Evolutionary conservation across 371 early-diverging fungal genomes (phyloP).

Genomic region (Circinella minor): DNA sequence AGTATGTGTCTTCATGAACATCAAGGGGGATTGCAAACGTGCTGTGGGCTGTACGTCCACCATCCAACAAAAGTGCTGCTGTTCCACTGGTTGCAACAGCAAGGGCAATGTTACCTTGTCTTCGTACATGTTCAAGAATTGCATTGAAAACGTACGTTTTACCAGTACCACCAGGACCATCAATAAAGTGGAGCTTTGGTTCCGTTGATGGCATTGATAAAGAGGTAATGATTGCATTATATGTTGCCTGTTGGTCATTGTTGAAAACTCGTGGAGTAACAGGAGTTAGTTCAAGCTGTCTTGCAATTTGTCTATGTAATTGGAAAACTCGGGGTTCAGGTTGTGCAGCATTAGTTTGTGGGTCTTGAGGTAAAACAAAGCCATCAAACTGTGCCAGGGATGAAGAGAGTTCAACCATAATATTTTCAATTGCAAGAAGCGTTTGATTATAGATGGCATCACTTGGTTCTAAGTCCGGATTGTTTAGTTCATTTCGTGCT

Average conservation of each 20-base stretch:
- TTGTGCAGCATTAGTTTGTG: neutral
- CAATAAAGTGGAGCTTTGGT: constrained; percentile 7
- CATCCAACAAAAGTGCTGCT: neutral
- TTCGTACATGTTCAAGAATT: neutral
- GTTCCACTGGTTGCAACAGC: constrained; percentile 1
- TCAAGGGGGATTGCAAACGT: neutral
- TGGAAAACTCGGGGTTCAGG: neutral
- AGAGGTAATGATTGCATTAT: neutral
- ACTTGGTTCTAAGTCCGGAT: neutral
- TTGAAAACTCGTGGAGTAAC: neutral
- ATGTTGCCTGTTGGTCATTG: neutral
- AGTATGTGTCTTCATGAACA: neutral
- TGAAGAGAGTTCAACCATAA: neutral
- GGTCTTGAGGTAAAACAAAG: neutral
- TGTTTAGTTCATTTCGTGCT: neutral
- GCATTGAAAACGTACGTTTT: constrained; percentile 9
- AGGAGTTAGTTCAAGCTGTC: neutral
- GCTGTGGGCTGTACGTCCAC: neutral
- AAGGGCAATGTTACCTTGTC: constrained; percentile 2
- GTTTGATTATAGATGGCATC: neutral
- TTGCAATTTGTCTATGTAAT: neutral
- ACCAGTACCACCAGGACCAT: constrained; percentile 13
- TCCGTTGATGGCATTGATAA: neutral
- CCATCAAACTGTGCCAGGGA: neutral
- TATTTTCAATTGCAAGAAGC: neutral